phyloP scores from a whole-genome alignment of 1,284 basidiomycete species.

The Austroboletus novae-zelandiae region DNA sequence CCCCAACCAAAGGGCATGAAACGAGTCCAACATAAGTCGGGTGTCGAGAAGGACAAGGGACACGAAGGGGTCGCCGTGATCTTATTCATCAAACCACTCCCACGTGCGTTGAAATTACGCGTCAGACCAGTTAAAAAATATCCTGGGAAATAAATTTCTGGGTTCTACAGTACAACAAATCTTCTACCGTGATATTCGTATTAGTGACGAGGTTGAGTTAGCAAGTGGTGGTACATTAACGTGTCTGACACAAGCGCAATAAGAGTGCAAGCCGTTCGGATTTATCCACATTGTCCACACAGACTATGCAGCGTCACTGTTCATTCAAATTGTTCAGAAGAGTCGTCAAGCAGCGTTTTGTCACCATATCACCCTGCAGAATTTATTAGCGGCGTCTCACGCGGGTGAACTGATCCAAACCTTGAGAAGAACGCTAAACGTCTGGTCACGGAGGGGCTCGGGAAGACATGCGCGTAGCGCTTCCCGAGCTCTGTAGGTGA shows the following conservation, averaged over 20 bases:
- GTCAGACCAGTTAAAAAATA: background rate
- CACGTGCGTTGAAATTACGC: too few relatives aligned
- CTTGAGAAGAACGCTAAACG: conserved; percentile 89
- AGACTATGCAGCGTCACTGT: conserved; percentile 30
- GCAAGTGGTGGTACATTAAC: conserved; percentile 30
- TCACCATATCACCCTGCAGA: conserved; percentile 87
- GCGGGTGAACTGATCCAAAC: conserved; percentile 35
- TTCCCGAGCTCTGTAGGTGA: conserved; percentile 77
- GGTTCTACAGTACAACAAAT: conserved; percentile 35
- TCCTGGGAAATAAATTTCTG: conserved; percentile 12
- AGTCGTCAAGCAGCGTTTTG: conserved; percentile 94
- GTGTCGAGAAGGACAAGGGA: background rate
- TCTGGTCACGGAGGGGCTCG: conserved; percentile 92
- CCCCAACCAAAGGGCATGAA: conserved; percentile 9
- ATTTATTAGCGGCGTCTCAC: conserved; percentile 3
- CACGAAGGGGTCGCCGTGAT: too few relatives aligned
- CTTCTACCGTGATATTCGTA: conserved; percentile 34
- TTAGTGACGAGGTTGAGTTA: conserved; percentile 34
- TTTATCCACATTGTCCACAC: conserved; percentile 35
- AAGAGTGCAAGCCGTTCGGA: conserved; percentile 27
- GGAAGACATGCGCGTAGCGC: conserved; percentile 96
- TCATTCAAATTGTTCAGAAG: conserved; percentile 90
- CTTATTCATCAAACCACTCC: too few relatives aligned
- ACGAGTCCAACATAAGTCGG: conserved; percentile 15
- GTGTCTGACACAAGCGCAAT: conserved; percentile 28